Evolutionary conservation across 2,329 filamentous ascomycete species (phyloP).

Genomic region (Tolypocladium capitatum): DNA sequence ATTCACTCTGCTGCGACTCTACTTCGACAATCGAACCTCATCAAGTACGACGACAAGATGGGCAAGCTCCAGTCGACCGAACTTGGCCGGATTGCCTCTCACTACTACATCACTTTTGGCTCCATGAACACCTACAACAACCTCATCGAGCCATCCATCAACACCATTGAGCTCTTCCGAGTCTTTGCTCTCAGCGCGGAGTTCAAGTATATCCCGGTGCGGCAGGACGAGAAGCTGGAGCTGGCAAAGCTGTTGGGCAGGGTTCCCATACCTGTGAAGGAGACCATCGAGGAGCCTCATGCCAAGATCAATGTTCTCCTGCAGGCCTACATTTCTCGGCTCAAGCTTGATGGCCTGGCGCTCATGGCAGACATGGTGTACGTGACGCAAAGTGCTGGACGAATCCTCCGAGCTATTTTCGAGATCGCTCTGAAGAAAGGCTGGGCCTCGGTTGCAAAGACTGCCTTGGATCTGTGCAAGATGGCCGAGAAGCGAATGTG

Average conservation of each 20-base stretch:
- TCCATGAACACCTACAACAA: constrained; percentile 97
- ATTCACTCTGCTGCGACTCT: constrained; percentile 86
- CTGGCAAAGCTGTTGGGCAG: constrained; percentile 78
- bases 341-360: constrained; percentile 86
- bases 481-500: constrained; percentile 99
- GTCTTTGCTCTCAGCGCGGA: constrained; percentile 93
- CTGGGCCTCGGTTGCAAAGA: constrained; percentile 87
- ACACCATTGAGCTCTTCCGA: constrained; percentile 89
- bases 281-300: constrained; percentile 91
- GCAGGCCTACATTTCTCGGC: constrained; percentile 89
- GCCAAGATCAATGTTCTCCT: constrained; percentile 97
- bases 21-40: constrained; percentile 72
- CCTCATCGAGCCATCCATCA: constrained; percentile 85
- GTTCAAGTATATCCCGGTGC: constrained; percentile 97
- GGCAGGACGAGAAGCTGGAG: constrained; percentile 95
- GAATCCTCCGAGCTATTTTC: constrained; percentile 89
- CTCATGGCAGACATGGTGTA: constrained; percentile 98
- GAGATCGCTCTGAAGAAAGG: constrained; percentile 97
- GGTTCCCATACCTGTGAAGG: constrained; percentile 93
- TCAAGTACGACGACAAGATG: constrained; percentile 92
- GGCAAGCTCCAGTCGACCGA: constrained; percentile 85
- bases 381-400: constrained; percentile 92
- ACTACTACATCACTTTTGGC: constrained; percentile 94
- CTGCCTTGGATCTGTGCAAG: constrained; percentile 87
- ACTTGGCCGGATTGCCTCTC: constrained; percentile 86